These are phyloP conservation scores for Endocalyx cinctus DNA, from an alignment of 2,329 filamentous ascomycete genomes.

Conservation along the genomic window DNA sequence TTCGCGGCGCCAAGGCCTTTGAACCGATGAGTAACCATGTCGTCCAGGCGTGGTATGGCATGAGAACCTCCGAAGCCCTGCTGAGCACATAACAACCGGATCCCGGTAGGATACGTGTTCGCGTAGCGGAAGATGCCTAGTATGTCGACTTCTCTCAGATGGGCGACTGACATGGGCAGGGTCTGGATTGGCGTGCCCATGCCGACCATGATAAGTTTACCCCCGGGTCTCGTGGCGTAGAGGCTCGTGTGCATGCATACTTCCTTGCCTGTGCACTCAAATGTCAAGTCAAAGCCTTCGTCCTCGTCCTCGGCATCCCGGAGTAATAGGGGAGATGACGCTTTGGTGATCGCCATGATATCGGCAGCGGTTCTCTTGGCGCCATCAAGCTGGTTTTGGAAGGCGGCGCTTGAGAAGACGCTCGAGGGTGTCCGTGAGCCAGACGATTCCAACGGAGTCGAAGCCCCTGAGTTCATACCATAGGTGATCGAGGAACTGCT, in stretches of 20 bases:
- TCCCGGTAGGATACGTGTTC: constrained; percentile 70
- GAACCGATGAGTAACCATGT: constrained; percentile 70
- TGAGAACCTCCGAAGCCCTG: constrained; percentile 33
- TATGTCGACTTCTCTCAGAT: constrained; percentile 71
- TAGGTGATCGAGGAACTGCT: constrained; percentile 39
- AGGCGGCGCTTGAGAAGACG: constrained; percentile 41
- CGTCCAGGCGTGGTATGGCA: constrained; percentile 58
- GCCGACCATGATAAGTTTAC: constrained; percentile 70
- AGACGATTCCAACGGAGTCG: constrained; percentile 37
- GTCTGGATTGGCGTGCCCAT: constrained; percentile 78
- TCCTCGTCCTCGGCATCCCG: constrained; percentile 49
- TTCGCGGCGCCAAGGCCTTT: constrained; percentile 58
- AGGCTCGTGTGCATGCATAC: constrained; percentile 71
- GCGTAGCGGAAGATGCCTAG: constrained; percentile 73
- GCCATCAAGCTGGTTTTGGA: constrained; percentile 42
- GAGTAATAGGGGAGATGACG: constrained; percentile 20
- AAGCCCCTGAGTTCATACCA: constrained; percentile 43
- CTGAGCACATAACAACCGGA: constrained; percentile 52
- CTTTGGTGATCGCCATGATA: constrained; percentile 39
- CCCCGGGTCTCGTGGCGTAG: constrained; percentile 65
- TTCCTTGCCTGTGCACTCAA: constrained; percentile 75
- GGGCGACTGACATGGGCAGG: constrained; percentile 66
- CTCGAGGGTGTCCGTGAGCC: constrained; percentile 40
- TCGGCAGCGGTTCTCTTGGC: constrained; percentile 47
- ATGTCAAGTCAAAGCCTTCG: constrained; percentile 63